Base-by-base conservation (phyloP, 2,329 filamentous ascomycete species). In the Zalaria obscura region DNA sequence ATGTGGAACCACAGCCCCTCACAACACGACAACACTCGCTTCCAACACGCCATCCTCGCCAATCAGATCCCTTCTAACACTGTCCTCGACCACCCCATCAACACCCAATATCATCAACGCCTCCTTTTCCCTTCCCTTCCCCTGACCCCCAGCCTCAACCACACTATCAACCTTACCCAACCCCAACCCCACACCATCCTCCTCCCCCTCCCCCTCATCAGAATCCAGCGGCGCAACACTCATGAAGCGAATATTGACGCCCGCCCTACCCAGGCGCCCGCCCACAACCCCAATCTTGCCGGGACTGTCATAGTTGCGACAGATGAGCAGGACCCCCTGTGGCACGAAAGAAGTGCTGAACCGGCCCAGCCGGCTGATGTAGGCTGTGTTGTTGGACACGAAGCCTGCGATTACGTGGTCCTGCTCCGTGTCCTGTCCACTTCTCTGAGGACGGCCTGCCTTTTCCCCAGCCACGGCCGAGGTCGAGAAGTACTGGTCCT, bases 211-310 rank as follows among this genome's bases (percentile, higher is more conserved):
- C 7, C 43, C 51, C 36, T 59, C 58, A 33, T 63, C 57, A 7
- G 7, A 7, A 43, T 70, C 68, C 47, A 82, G 56, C 5, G 72
- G 70, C 38, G 72, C 71, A 1, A 88, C 83, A 54, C 75, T 78
- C 84, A 89, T 91, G 55, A 80, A 87, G 36, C 73, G 73, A 57
- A 89, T 85, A 53, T 91, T 91, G 40, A 91, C 76, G 0, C 75
- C 76, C 32, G 80, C 73, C 32, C 69, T 69, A 0, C 83, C 84
- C 26, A 89, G 63, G 40, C 78, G 69, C 44, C 70, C 78, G 1
- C 84, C 84, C 3, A 91, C 83, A 32, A 77, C 76, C 2, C 84
- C 84, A 56, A 91, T 89, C 67, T 87, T 88, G 7, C 84, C 84
- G 0, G 82, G 82, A 48, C 78, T 72, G 54, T 91, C 83, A 52